phyloP scores from a whole-genome alignment of 2,329 filamentous ascomycete genomes.

The Ophiostoma triangulosporum region DNA sequence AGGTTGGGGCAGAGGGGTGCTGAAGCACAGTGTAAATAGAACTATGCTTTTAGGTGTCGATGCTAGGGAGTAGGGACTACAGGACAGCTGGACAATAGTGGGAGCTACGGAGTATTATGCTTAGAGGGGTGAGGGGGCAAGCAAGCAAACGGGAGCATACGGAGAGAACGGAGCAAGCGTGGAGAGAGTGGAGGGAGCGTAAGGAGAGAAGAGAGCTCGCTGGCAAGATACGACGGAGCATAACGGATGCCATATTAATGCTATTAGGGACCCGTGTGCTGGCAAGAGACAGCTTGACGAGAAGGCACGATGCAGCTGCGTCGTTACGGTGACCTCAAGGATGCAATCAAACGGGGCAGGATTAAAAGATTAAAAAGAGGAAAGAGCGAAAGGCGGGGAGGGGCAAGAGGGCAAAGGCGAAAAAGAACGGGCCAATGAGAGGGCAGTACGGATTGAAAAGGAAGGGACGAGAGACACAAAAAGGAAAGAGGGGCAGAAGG shows the following conservation, averaged over 20 bases:
- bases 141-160: background rate
- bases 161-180: too few species aligned
- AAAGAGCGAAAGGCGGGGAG: conserved; percentile 9
- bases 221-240: too few species aligned
- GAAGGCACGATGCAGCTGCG: background rate
- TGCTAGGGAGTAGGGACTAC: background rate
- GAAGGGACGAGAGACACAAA: background rate
- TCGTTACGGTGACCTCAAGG: background rate
- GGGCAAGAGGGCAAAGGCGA: conserved; percentile 1
- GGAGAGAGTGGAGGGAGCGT: too few species aligned
- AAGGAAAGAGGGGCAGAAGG: background rate
- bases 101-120: background rate
- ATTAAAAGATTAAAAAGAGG: background rate
- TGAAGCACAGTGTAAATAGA: background rate
- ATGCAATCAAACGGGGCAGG: conserved; percentile 4
- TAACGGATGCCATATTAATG: too few species aligned
- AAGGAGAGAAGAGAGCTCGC: too few species aligned
- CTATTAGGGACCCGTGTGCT: too few species aligned
- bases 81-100: background rate
- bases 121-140: background rate
- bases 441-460: background rate
- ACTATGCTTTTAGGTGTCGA: background rate
- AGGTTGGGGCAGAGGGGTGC: conserved; percentile 11
- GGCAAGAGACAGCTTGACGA: background rate
- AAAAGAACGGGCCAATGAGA: background rate